Conservation (phyloP, 345 rosid species). For the Lepidium sativum region DNA sequence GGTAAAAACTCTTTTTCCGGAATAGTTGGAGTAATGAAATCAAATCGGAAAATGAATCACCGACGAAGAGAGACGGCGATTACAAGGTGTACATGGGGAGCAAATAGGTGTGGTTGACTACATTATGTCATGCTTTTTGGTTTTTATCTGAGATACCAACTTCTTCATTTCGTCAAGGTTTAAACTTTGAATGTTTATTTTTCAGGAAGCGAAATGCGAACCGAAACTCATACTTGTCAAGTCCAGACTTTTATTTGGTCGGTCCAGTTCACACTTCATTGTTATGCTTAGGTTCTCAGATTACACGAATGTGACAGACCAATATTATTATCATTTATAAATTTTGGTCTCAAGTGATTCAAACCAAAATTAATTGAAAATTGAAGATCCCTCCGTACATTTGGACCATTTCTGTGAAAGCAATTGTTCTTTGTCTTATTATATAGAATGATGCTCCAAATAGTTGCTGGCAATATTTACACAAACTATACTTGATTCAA, state of each 20-base stretch:
- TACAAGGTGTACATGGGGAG: background rate
- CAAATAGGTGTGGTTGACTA: background rate
- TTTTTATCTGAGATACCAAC: background rate
- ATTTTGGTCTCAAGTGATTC: too few relatives aligned
- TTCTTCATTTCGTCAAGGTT: background rate
- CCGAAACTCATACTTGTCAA: background rate
- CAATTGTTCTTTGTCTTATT: too few relatives aligned
- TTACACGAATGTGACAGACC: too few relatives aligned
- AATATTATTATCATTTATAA: too few relatives aligned
- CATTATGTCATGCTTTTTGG: conserved; percentile 3
- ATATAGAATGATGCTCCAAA: background rate
- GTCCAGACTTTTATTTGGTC: background rate
- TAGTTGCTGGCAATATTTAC: background rate
- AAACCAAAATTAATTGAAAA: too few relatives aligned
- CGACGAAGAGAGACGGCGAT: conserved; percentile 11
- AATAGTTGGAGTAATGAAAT: background rate
- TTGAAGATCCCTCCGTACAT: too few relatives aligned
- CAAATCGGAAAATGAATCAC: conserved; percentile 3
- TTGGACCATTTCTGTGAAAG: too few relatives aligned
- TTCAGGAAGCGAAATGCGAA: conserved; percentile 5
- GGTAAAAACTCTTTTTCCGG: background rate
- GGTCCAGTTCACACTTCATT: background rate
- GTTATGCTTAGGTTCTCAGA: too few relatives aligned
- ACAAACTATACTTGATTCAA: too few relatives aligned
- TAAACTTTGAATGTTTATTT: background rate